Conservation (phyloP, 305 asterid genomes). For the Ilex paraguariensis region DNA sequence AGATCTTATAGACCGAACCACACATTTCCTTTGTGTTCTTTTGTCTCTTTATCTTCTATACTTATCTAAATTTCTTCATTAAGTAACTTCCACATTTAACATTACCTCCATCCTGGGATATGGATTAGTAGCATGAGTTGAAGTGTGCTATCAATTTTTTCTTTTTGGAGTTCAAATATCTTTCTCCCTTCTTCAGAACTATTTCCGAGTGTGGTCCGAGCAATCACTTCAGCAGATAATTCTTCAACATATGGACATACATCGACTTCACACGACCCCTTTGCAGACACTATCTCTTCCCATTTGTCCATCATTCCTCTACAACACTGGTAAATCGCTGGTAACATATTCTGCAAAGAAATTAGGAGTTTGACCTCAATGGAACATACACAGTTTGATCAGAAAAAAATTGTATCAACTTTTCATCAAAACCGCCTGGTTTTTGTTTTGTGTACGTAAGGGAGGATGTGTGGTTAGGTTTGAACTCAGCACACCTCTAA, state of each 20-base stretch:
- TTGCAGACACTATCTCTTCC: not conserved
- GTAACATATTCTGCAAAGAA: not conserved
- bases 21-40: too few species aligned
- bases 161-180: constrained; percentile 35
- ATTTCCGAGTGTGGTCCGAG: constrained; percentile 39
- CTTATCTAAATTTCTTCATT: too few species aligned
- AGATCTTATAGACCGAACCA: too few species aligned
- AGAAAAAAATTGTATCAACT: too few species aligned
- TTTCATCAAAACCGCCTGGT: too few species aligned
- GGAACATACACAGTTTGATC: too few species aligned
- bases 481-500: too few species aligned
- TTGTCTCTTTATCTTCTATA: too few species aligned
- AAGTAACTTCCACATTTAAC: not conserved
- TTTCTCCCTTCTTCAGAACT: constrained; percentile 29
- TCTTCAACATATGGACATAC: not conserved
- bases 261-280: not conserved
- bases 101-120: constrained; percentile 47
- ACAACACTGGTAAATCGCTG: not conserved
- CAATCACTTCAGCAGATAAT: constrained; percentile 12
- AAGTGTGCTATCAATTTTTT: constrained; percentile 34
- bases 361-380: too few species aligned
- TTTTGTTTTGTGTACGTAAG: too few species aligned
- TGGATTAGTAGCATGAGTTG: constrained; percentile 33
- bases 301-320: not conserved
- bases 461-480: too few species aligned